A percentile compares a stretch with the other conserved stretches of the same genome.
Evolutionary conservation across 805 yeast species (phyloP).

Genomic region (Pichia membranifaciens): DNA sequence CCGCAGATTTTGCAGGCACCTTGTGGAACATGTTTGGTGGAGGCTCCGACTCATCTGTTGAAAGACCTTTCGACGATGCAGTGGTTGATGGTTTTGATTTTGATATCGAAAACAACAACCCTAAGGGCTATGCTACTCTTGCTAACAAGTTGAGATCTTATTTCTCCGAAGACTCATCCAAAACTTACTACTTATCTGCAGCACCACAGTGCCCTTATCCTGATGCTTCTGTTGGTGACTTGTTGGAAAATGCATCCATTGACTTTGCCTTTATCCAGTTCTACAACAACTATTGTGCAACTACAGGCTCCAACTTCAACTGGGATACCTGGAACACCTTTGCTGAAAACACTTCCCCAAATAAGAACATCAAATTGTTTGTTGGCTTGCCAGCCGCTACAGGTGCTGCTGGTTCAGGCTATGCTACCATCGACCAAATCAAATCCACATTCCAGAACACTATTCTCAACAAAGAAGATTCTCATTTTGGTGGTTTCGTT

Average conservation of each 20-base stretch:
- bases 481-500: constrained; percentile 66
- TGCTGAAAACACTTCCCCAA: constrained; percentile 56
- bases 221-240: constrained; percentile 48
- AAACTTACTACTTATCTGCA: constrained; percentile 69
- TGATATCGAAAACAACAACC: constrained; percentile 59
- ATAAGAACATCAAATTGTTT: constrained; percentile 60
- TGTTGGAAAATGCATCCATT: constrained; percentile 46
- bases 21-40: constrained; percentile 61
- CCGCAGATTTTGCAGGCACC: constrained; percentile 57
- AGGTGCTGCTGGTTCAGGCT: constrained; percentile 54
- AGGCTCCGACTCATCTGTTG: constrained; percentile 36
- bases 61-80: constrained; percentile 62
- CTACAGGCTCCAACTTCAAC: constrained; percentile 44
- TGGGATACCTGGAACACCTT: constrained; percentile 66
- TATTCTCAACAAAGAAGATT: constrained; percentile 21
- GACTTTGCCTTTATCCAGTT: constrained; percentile 86
- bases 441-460: constrained; percentile 28
- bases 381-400: constrained; percentile 65
- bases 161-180: constrained; percentile 38
- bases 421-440: constrained; percentile 39
- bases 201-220: constrained; percentile 93
- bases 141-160: constrained; percentile 42
- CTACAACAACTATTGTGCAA: constrained; percentile 76
- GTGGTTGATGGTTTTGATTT: constrained; percentile 80
- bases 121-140: constrained; percentile 62